Evolutionary conservation across 129 eudicot species (phyloP), one percentile per base, ranked within the genome.

Genomic region (Calendula officinalis): DNA sequence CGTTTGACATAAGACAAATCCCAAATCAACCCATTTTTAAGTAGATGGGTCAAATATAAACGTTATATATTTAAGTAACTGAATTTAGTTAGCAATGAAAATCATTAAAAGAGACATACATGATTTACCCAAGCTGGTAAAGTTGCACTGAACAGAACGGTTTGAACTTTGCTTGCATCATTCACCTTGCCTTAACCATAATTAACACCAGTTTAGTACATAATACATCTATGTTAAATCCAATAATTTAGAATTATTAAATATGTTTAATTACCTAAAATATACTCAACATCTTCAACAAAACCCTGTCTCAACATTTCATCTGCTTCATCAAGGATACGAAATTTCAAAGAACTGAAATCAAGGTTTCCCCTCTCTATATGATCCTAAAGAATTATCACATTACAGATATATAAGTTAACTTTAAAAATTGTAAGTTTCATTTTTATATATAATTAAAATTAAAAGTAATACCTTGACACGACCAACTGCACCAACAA

Each of bases 231-330:
- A 49, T 48, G 47, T 16, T 48, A 46, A 49, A 64, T 64, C 40
- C 48, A 15, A 48, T 35, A 48, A 48, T 49, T 46, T 34, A 48
- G 6, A 35, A 16, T 33, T 35, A 63, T 32, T 14, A 13, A 48
- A 64, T 48, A 49, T 15, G 56, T 57, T 50, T 16, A 39, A 74
- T 38, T 80, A 86, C 97, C 97, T 50, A 90, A 74, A 62, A 86
- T 90, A 48, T 84, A 78, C 75, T 90, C 97, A 44, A 90, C 97
- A 70, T 90, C 97, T 47, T 90, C 97, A 68, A 90, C 97, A 70
- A 90, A 90, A 64, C 97, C 97, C 84, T 84, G 83, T 63, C 81
- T 84, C 63, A 90, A 72, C 97, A 90, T 90, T 79, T 90, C 97
- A 79, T 90, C 97, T 53, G 95, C 90, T 66, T 90, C 97, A 73